Conservation (phyloP, 2,329 filamentous ascomycete genomes). For the Alternaria longipes region DNA sequence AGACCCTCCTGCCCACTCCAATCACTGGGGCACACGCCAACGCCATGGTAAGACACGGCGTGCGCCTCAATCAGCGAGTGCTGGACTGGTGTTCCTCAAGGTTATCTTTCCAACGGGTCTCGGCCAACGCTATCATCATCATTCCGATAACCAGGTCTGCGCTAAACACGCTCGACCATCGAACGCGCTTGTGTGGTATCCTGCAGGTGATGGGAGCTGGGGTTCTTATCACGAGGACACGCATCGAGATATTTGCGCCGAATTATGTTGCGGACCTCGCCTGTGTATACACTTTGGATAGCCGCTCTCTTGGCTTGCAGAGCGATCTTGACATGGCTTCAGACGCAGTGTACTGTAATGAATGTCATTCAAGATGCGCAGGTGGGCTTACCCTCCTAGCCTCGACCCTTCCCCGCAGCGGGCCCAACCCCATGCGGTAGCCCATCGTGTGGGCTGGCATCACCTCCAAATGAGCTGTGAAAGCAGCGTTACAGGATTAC, state of each 20-base stretch:
- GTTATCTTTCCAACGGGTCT: slow-evolving; percentile 26
- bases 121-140: slow-evolving; percentile 16
- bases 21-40: slow-evolving; percentile 12
- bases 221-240: slow-evolving; percentile 27
- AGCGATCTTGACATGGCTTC: not conserved
- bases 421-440: slow-evolving; percentile 20
- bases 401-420: slow-evolving; percentile 19
- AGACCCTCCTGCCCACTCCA: slow-evolving; percentile 16
- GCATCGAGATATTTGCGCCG: slow-evolving; percentile 29
- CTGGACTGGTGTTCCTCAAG: slow-evolving; percentile 27
- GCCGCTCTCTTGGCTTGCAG: slow-evolving; percentile 8
- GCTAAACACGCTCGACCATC: slow-evolving; percentile 25
- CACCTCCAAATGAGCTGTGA: not conserved
- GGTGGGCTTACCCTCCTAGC: slow-evolving; percentile 11
- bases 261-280: slow-evolving; percentile 31
- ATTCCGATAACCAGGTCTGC: slow-evolving; percentile 40
- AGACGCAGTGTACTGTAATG: not conserved
- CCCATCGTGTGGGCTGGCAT: slow-evolving; percentile 13
- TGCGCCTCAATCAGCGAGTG: slow-evolving; percentile 20
- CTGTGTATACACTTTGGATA: slow-evolving; percentile 25
- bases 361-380: slow-evolving; percentile 7
- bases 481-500: not conserved
- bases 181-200: slow-evolving; percentile 24
- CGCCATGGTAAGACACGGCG: slow-evolving; percentile 22
- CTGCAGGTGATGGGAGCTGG: slow-evolving; percentile 26